phyloP scores from a whole-genome alignment of 2,329 filamentous ascomycete genomes.

The Trichoderma atroviride region DNA sequence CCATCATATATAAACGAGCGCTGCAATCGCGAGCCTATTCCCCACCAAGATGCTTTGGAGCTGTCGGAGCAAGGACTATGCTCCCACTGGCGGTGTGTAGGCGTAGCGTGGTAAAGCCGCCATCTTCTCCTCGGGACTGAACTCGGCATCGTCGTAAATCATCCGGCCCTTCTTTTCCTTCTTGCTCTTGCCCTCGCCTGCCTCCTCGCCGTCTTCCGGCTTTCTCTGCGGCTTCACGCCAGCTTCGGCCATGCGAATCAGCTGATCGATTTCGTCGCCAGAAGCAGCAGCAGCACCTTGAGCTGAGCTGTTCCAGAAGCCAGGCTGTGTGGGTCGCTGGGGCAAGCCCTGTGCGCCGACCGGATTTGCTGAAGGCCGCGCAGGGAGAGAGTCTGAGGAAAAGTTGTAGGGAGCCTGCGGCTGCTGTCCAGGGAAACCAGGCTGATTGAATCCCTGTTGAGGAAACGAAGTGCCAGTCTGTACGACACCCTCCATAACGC shows the following conservation, averaged over 20 bases:
- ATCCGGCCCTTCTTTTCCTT: constrained; percentile 71
- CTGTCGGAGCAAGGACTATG: background rate
- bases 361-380: constrained; percentile 47
- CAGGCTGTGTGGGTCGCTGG: constrained; percentile 46
- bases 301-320: constrained; percentile 34
- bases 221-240: constrained; percentile 54
- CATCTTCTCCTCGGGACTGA: constrained; percentile 90
- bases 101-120: constrained; percentile 75
- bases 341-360: constrained; percentile 48
- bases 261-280: constrained; percentile 65
- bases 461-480: constrained; percentile 26
- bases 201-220: constrained; percentile 44
- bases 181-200: constrained; percentile 65
- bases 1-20: constrained; percentile 1
- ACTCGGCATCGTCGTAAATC: constrained; percentile 78
- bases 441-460: constrained; percentile 29
- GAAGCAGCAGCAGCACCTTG: constrained; percentile 35
- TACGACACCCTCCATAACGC: constrained; percentile 43
- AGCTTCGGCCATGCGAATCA: constrained; percentile 66
- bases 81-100: constrained; percentile 45
- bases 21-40: background rate
- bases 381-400: constrained; percentile 49
- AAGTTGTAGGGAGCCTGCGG: constrained; percentile 38
- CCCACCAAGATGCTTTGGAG: background rate
- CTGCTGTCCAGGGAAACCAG: constrained; percentile 31